phyloP scores from a whole-genome alignment of 2,329 filamentous ascomycete species.

The Scedosporium apiospermum region DNA sequence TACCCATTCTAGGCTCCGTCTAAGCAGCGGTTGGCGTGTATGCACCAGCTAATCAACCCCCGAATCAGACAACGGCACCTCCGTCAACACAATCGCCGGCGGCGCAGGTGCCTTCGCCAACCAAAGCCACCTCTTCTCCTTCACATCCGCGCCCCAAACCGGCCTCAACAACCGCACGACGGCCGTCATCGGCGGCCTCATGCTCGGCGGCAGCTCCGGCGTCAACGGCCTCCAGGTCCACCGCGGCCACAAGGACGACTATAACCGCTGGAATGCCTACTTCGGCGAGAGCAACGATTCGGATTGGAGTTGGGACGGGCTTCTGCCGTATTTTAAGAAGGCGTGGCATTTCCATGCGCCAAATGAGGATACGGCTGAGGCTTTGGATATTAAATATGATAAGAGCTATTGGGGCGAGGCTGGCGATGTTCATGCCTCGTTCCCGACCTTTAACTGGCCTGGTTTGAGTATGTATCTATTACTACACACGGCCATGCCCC shows the following conservation, averaged over 20 bases:
- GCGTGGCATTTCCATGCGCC: constrained; percentile 7
- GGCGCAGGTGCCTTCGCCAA: constrained; percentile 3
- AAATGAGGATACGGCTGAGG: constrained; percentile 9
- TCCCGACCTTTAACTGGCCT: constrained; percentile 4
- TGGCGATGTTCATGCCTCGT: constrained; percentile 1
- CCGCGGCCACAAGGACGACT: constrained; percentile 20
- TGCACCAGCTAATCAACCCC: neutral
- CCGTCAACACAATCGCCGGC: constrained; percentile 1
- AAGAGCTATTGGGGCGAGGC: constrained; percentile 11
- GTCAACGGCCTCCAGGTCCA: constrained; percentile 25
- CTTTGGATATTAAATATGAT: constrained; percentile 13
- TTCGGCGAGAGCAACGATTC: constrained; percentile 16
- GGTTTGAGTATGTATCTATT: neutral
- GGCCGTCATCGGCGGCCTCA: constrained; percentile 2
- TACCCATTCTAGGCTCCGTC: neutral
- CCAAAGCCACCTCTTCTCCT: constrained; percentile 12
- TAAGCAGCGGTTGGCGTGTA: constrained; percentile 9
- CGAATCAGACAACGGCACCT: neutral
- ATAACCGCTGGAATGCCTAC: constrained; percentile 16
- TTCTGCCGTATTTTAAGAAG: constrained; percentile 18
- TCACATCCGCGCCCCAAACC: constrained; percentile 10
- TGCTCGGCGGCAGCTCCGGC: constrained; percentile 25
- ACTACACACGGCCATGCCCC: neutral
- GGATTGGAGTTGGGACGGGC: constrained; percentile 13
- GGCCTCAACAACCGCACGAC: constrained; percentile 9